Percentiles rank a stretch among this genome's conserved stretches.
phyloP scores from a whole-genome alignment of 106 monocot species.

The Acanthochlamys bracteata region DNA sequence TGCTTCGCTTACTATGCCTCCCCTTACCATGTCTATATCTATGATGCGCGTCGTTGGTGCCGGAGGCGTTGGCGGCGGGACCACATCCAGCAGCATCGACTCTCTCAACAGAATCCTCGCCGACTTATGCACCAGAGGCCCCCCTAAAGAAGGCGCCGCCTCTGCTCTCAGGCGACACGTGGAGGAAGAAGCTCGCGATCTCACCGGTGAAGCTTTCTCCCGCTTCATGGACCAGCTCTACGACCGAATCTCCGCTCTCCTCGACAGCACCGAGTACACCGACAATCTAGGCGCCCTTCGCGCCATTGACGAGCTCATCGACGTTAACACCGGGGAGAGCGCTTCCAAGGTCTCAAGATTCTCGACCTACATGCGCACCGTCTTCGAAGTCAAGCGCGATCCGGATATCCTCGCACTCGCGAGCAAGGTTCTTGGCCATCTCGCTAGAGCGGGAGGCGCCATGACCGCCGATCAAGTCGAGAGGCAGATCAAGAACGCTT shows the following conservation, averaged over 20 bases:
- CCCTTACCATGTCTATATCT: no score
- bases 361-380: slow-evolving; percentile 64
- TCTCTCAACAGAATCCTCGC: slow-evolving; percentile 44
- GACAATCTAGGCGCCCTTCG: slow-evolving; percentile 83
- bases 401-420: slow-evolving; percentile 76
- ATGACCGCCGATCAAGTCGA: slow-evolving; percentile 97
- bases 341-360: slow-evolving; percentile 90
- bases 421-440: slow-evolving; percentile 78
- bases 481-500: slow-evolving; percentile 81
- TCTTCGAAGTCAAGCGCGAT: slow-evolving; percentile 88
- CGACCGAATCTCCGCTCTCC: slow-evolving; percentile 58
- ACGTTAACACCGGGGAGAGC: slow-evolving; percentile 69
- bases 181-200: slow-evolving; percentile 80
- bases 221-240: slow-evolving; percentile 96
- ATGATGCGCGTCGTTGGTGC: slow-evolving; percentile 4
- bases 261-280: slow-evolving; percentile 69
- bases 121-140: slow-evolving; percentile 44
- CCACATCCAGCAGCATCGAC: slow-evolving; percentile 19
- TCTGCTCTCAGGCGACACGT: slow-evolving; percentile 53
- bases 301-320: slow-evolving; percentile 90
- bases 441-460: slow-evolving; percentile 92
- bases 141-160: slow-evolving; percentile 38
- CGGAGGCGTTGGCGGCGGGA: slow-evolving; percentile 5
- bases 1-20: no score
- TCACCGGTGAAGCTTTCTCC: slow-evolving; percentile 72